Conservation (phyloP, 129 eudicot genomes). For the Arctium lappa region DNA sequence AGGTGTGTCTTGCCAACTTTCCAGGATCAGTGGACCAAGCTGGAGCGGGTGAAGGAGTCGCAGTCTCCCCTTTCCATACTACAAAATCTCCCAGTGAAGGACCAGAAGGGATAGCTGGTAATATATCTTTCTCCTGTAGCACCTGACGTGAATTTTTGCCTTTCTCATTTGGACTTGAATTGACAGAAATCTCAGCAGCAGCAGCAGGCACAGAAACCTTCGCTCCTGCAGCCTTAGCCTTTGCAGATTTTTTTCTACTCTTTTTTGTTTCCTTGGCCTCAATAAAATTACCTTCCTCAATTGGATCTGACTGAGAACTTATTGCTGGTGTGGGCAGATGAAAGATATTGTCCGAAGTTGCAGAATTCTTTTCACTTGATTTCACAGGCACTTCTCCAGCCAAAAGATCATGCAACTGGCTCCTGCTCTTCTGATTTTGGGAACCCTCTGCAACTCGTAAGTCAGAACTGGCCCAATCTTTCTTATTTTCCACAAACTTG, state of each 20-base stretch:
- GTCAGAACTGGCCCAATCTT: conserved; percentile 30
- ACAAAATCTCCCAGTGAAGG: conserved; percentile 93
- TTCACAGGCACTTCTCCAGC: conserved; percentile 40
- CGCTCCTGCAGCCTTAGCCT: conserved; percentile 59
- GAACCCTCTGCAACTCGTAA: conserved; percentile 25
- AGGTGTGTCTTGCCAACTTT: conserved; percentile 47
- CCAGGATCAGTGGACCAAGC: conserved; percentile 93
- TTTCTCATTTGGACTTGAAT: conserved; percentile 57
- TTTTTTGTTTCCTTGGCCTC: conserved; percentile 85
- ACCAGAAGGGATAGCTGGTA: conserved; percentile 72
- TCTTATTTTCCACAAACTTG: conserved; percentile 34
- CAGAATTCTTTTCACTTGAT: conserved; percentile 39
- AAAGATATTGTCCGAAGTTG: conserved; percentile 20
- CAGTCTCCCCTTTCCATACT: conserved; percentile 77
- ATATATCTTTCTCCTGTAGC: conserved; percentile 55
- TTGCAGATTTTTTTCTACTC: conserved; percentile 83
- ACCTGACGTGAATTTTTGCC: conserved; percentile 43
- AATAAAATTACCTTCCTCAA: conserved; percentile 58
- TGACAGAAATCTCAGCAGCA: conserved; percentile 40
- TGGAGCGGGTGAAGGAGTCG: conserved; percentile 62
- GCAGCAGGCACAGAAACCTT: conserved; percentile 47
- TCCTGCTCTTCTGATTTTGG: conserved; percentile 37
- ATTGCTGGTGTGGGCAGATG: conserved; percentile 1
- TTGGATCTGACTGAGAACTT: conserved; percentile 30
- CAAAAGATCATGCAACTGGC: conserved; percentile 60